A percentile compares a stretch with the other conserved stretches of the same genome.
Evolutionary conservation across 192 early-diverging fungal species (phyloP).

Genomic region (Coemansia sp.): DNA sequence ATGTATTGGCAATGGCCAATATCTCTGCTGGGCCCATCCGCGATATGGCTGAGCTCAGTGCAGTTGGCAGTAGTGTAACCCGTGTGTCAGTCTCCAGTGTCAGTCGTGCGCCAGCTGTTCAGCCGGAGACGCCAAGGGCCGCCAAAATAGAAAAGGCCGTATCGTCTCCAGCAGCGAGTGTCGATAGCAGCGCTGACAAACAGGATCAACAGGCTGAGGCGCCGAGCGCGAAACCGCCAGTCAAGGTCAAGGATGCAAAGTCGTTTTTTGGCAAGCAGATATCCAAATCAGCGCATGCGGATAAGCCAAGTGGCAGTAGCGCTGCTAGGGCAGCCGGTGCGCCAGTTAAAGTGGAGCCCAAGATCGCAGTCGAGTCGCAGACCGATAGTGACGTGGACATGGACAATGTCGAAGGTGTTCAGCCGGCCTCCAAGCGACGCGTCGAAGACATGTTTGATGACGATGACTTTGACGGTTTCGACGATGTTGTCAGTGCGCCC

Average conservation of each 20-base stretch:
- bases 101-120: neutral
- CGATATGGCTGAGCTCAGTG: slow-evolving; percentile 31
- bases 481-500: neutral
- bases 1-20: slow-evolving; percentile 37
- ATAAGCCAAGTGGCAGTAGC: neutral
- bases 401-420: slow-evolving; percentile 18
- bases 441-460: slow-evolving; percentile 58
- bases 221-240: neutral
- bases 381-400: slow-evolving; percentile 22
- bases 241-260: slow-evolving; percentile 11
- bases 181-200: neutral
- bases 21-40: slow-evolving; percentile 33
- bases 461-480: slow-evolving; percentile 20
- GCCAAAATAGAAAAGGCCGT: neutral
- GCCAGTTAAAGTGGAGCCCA: neutral
- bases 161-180: neutral
- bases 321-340: neutral
- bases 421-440: slow-evolving; percentile 13
- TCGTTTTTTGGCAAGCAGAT: slow-evolving; percentile 44
- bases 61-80: slow-evolving; percentile 35
- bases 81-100: neutral
- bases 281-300: slow-evolving; percentile 7
- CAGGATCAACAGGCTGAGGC: neutral
- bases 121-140: neutral
- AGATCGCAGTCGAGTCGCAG: neutral